A percentile compares a stretch with the other conserved stretches of the same genome.
Evolutionary conservation across 75 land plant species (phyloP).

Genomic region (Picea sitchensis): DNA sequence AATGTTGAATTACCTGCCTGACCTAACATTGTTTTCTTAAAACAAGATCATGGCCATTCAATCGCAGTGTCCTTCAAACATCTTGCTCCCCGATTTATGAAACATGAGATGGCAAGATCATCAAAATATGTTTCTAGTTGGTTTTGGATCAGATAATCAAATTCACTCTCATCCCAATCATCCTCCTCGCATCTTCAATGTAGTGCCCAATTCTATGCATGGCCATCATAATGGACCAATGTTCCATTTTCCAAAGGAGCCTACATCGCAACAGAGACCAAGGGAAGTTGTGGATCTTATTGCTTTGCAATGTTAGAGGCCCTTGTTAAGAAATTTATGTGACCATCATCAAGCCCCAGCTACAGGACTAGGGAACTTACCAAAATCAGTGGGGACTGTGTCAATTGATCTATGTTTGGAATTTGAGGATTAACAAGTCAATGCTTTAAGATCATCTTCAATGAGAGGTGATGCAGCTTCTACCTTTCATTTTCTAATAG

Average conservation of each 20-base stretch:
- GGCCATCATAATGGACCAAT: slow-evolving; percentile 1
- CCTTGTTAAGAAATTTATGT: background rate
- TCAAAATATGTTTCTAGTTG: background rate
- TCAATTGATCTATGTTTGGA: slow-evolving; percentile 33
- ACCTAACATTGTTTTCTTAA: too few relatives aligned
- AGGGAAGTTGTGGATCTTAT: slow-evolving; percentile 19
- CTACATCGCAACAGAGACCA: slow-evolving; percentile 19
- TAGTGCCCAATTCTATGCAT: background rate
- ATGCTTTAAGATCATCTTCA: slow-evolving; percentile 13
- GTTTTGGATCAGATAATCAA: slow-evolving; percentile 4
- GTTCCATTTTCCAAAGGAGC: slow-evolving; percentile 1
- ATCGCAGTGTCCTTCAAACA: slow-evolving; percentile 37
- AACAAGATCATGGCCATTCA: slow-evolving; percentile 34
- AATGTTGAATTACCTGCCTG: too few relatives aligned
- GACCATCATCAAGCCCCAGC: slow-evolving; percentile 13
- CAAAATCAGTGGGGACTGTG: slow-evolving; percentile 15
- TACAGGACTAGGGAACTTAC: slow-evolving; percentile 14
- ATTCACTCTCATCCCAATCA: too few relatives aligned
- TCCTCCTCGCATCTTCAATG: background rate
- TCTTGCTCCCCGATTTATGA: slow-evolving; percentile 21
- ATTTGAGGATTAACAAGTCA: slow-evolving; percentile 33
- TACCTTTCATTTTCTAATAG: slow-evolving; percentile 5
- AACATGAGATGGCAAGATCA: slow-evolving; percentile 6
- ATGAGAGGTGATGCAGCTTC: slow-evolving; percentile 7
- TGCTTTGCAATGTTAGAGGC: slow-evolving; percentile 13